These are phyloP conservation scores for Boletus pseudopeckii DNA, from an alignment of 768 basidiomycete genomes.

Conservation along the genomic window DNA sequence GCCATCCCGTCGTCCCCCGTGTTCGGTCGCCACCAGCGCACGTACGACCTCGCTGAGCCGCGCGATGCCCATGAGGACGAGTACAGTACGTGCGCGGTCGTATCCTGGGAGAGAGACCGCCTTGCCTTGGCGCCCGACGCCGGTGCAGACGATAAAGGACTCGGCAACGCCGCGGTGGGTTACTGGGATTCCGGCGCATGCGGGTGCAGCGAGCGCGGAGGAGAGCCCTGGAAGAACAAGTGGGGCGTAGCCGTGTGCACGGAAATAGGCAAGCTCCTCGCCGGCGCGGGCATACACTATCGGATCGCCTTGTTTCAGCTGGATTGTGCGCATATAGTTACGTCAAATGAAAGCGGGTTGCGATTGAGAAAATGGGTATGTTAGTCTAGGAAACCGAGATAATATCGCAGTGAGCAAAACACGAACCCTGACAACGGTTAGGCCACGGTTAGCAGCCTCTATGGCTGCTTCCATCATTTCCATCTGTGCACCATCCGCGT, in stretches of 20 bases:
- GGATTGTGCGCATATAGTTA: background rate
- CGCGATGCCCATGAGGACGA: conserved; percentile 95
- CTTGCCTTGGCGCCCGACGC: conserved; percentile 85
- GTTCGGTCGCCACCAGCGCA: conserved; percentile 41
- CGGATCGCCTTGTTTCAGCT: conserved; percentile 98
- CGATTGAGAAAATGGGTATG: background rate
- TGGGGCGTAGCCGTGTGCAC: conserved; percentile 77
- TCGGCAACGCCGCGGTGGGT: conserved; percentile 96
- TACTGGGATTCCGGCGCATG: conserved; percentile 87
- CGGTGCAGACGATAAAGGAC: conserved; percentile 86
- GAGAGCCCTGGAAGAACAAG: conserved; percentile 86
- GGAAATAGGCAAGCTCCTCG: conserved; percentile 93
- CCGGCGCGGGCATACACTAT: conserved; percentile 92
- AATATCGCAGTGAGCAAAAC: background rate
- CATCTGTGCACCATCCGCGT: conserved; percentile 89
- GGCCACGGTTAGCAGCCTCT: conserved; percentile 72
- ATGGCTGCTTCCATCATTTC: conserved; percentile 94
- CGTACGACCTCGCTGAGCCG: conserved; percentile 69
- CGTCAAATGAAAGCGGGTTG: background rate
- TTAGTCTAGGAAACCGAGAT: background rate
- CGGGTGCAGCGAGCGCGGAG: conserved; percentile 86
- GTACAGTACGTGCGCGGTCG: conserved; percentile 72
- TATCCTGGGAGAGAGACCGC: conserved; percentile 85
- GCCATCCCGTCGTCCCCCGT: conserved; percentile 47
- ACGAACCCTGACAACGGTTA: conserved; percentile 84